phyloP scores from a whole-genome alignment of 1,284 basidiomycete species.

The Amylostereum areolatum region DNA sequence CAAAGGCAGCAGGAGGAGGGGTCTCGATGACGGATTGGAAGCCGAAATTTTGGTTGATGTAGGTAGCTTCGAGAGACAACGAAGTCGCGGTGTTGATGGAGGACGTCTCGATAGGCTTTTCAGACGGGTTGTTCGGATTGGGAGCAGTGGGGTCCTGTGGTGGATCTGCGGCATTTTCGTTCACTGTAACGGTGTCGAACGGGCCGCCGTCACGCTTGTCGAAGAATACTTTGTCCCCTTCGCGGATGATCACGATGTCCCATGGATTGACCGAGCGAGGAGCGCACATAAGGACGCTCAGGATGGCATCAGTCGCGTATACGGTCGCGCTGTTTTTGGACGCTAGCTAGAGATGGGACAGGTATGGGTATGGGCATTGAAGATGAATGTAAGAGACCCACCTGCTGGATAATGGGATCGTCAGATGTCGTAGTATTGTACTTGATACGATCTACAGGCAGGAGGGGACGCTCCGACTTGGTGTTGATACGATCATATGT shows the following conservation, averaged over 20 bases:
- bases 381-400: conserved; percentile 23
- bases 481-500: conserved; percentile 94
- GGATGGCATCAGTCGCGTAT: conserved; percentile 94
- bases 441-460: conserved; percentile 91
- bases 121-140: conserved; percentile 68
- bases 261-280: conserved; percentile 96
- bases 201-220: conserved; percentile 98
- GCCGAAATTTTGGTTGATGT: conserved; percentile 98
- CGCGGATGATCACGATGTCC: conserved; percentile 95
- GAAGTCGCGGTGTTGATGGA: conserved; percentile 93
- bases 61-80: conserved; percentile 94
- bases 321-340: conserved; percentile 77
- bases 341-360: conserved; percentile 50
- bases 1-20: conserved; percentile 53
- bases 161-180: conserved; percentile 97
- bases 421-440: conserved; percentile 98
- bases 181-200: conserved; percentile 96
- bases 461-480: conserved; percentile 85
- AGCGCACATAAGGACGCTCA: conserved; percentile 95
- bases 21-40: conserved; percentile 91
- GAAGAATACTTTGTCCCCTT: conserved; percentile 92
- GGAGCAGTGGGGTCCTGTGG: conserved; percentile 81
- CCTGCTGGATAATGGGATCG: conserved; percentile 91
- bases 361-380: conserved; percentile 3
- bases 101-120: conserved; percentile 64